Conservation (phyloP, 805 yeast species). For the Lachancea sp. region DNA sequence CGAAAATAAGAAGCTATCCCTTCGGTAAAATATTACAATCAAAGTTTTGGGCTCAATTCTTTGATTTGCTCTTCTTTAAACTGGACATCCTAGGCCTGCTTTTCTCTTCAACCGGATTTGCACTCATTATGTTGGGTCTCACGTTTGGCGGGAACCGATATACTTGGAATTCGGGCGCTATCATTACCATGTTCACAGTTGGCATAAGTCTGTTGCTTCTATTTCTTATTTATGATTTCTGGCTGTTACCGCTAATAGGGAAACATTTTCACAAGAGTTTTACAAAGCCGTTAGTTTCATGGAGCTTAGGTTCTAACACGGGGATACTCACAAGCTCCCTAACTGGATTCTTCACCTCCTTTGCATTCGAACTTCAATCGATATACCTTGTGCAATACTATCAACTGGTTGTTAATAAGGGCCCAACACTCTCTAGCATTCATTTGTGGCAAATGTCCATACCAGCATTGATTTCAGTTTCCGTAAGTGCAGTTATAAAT, state of each 20-base stretch:
- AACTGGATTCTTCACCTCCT: constrained; percentile 16
- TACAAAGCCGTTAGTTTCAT: constrained; percentile 4
- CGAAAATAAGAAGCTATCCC: background rate
- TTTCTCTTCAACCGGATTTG: constrained; percentile 19
- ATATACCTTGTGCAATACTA: constrained; percentile 23
- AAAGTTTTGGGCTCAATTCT: background rate
- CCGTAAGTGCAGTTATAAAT: constrained; percentile 28
- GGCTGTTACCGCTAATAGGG: constrained; percentile 14
- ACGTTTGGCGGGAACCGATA: constrained; percentile 49
- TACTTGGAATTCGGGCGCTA: constrained; percentile 45
- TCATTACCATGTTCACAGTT: constrained; percentile 37
- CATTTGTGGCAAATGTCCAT: constrained; percentile 19
- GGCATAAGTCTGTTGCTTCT: constrained; percentile 38
- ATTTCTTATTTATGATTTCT: constrained; percentile 44
- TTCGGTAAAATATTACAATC: background rate
- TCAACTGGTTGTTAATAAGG: constrained; percentile 21
- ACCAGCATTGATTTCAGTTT: constrained; percentile 20
- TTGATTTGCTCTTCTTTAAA: constrained; percentile 10
- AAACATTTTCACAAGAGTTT: background rate
- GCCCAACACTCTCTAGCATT: constrained; percentile 23
- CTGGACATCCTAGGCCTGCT: constrained; percentile 24
- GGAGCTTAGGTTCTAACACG: constrained; percentile 3
- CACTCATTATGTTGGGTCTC: constrained; percentile 19
- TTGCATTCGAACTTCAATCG: constrained; percentile 20
- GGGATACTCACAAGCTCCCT: constrained; percentile 16